These are phyloP conservation scores for Euphorbia lathyris DNA, from an alignment of 345 rosid species.

Conservation along the genomic window DNA sequence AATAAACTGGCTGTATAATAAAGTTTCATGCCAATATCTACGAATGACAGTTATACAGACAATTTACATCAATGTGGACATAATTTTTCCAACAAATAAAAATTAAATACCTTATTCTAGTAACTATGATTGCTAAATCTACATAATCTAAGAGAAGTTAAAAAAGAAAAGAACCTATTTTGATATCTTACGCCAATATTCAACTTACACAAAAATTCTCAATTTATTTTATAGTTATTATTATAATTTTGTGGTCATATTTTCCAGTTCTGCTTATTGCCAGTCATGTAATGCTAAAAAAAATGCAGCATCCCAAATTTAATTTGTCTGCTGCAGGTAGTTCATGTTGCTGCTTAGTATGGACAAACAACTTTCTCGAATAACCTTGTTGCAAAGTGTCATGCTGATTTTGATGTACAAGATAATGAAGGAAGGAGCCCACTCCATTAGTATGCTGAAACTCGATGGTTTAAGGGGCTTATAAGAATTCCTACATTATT, in stretches of 20 bases:
- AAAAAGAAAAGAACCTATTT: too few relatives aligned
- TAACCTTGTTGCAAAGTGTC: slow-evolving; percentile 60
- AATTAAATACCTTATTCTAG: not conserved
- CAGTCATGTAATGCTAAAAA: not conserved
- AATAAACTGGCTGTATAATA: slow-evolving; percentile 65
- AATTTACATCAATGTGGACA: slow-evolving; percentile 1
- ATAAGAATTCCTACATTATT: not conserved
- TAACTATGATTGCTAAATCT: too few relatives aligned
- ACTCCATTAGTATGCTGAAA: slow-evolving; percentile 73
- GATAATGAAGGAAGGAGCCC: slow-evolving; percentile 93
- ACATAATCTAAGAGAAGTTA: too few relatives aligned
- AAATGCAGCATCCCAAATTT: slow-evolving; percentile 1
- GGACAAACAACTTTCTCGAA: slow-evolving; percentile 86
- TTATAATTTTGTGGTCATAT: not conserved
- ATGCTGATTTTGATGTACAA: slow-evolving; percentile 67
- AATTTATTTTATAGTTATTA: not conserved
- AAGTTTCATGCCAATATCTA: slow-evolving; percentile 10
- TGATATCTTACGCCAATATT: too few relatives aligned
- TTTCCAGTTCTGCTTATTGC: not conserved
- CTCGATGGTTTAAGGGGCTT: not conserved
- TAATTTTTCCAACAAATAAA: not conserved
- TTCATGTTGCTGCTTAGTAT: slow-evolving; percentile 94
- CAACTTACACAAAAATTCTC: too few relatives aligned
- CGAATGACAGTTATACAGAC: slow-evolving; percentile 4
- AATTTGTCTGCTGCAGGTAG: slow-evolving; percentile 52